Evolutionary conservation across 140 eudicot genomes (phyloP), one percentile per base, ranked within the genome.

Genomic region (Oenanthe javanica): DNA sequence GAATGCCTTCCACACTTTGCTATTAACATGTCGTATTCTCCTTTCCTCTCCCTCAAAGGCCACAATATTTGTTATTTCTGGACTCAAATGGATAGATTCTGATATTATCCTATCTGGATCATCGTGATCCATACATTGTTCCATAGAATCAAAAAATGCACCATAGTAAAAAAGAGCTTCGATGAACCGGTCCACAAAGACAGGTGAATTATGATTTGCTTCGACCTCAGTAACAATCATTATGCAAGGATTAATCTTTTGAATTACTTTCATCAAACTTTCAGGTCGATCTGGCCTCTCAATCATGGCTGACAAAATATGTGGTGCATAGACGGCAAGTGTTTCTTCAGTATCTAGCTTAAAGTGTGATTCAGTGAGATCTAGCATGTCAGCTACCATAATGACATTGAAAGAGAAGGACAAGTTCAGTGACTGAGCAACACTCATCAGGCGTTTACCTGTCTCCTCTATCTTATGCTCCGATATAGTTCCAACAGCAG

Each of bases 351-450:
- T 9, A 3, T 72, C 52, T 43, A 45, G 7, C 36, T 72, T 23
- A 19, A 72, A 72, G 14, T 19, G 27, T 0, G 27, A 18, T 72
- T 45, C 54, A n/a, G 45, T 43, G 27, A 43, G 54, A 72, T 72
- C 77, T 21, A 72, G 77, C 52, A 72, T 72, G 38, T 72, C 77
- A 43, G 77, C 36, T 43, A 72, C 77, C 77, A 72, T 72, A 43
- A 72, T 54, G 10, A 19, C 6, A n/a, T 43, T 61, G 36, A 61
- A 61, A 8, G 69, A 61, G 69, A 61, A 61, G 69, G 69, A 61
- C 69, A 61, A n/a, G 14, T 61, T 61, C 69, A 61, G 36, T n/a
- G 69, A 61, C 36, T 61, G 69, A 61, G 69, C 69, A 61, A 61
- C 69, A 61, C 69, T 61, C 36, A n/a, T 61, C 69, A 61, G 69